Evolutionary conservation across 73 alveolate genomes (phyloP), one percentile per base, ranked within the genome.

Genomic region (Stentor roeselii): DNA sequence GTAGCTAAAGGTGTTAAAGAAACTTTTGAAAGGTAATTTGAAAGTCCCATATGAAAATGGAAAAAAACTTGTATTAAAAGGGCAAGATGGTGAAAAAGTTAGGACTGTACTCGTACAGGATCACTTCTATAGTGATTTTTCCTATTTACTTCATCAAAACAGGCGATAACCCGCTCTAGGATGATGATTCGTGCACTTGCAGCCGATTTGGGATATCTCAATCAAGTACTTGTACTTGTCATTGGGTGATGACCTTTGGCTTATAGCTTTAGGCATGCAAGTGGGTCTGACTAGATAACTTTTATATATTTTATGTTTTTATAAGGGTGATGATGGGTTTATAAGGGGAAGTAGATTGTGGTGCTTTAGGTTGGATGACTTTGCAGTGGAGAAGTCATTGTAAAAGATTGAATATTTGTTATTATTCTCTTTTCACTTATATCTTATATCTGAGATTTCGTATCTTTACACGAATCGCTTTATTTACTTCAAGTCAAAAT

Each of bases 41-140:
- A 14, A 78, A 15, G 35, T 39, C 87, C 87, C 87, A 82, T 82
- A 50, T 59, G 38, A 82, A 76, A 42, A 42, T 15, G 34, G 36
- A 0, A 3, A 1, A 38, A 82, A 31, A 82, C 36, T 4, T 78
- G 42, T 50, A 31, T 40, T 42, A 21, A 50, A 82, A 76, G 34
- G 42, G 50, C 3, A 42, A 39, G 41, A 36, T 36, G 35, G 78
- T 3, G 78, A 42, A 36, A 38, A 31, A 76, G 36, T 89, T 89
- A 94, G 90, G 98, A 94, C 98, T 94, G 98, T 94, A 92, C 98
- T 94, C 98, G 97, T 92, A 92, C 97, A 94, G 98, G 96, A 94
- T 94, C 98, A 92, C 93, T 94, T 92, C 95, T 94, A 94, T 94
- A 94, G 98, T 93, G 86, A 90, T 92, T 89, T 87, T 95, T 88